Base-by-base conservation (phyloP, 177 flowering plant genomes). In the Tripterygium wilfordii region DNA sequence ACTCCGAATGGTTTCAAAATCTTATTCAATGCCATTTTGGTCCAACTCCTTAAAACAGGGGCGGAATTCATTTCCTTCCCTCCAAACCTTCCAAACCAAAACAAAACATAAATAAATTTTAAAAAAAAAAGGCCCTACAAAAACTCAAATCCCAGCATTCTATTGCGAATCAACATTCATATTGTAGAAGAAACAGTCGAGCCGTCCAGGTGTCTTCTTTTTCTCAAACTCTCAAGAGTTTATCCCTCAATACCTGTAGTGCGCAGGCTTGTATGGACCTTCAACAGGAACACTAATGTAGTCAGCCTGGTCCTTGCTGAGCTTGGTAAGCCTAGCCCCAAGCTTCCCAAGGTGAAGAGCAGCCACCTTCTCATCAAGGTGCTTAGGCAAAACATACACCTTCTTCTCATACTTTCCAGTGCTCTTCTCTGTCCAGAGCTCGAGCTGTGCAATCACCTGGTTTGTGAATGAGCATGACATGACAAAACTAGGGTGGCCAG, bases 391-490 rank as follows among this genome's bases (percentile, higher is more conserved):
- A n/a, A n/a, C n/a, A n/a, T n/a, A n/a, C n/a, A n/a, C n/a, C n/a
- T n/a, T n/a, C n/a, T n/a, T n/a, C n/a, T n/a, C n/a, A n/a, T n/a
- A n/a, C n/a, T n/a, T 66, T 75, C 78, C 75, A 3, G 49, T 45
- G 27, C 8, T 10, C 64, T 39, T 70, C 72, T 74, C 79, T 26
- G 57, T 74, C 79, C 79, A 74, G 30, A 74, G 58, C 70, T 74
- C 79, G 8, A 74, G 72, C 68, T 74, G 79, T 10, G 79, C 79
- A 52, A 74, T 74, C 59, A 74, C 79, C 49, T 74, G 79, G 75
- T 74, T 74, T 1, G 79, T 74, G 73, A 74, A 74, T 0, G 79
- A 74, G 49, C 79, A 74, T 6, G 79, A 74, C 79, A 74, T 74
- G 48, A 74, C 79, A 29, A 74, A 74, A 53, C 79, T 70, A 8